These are phyloP conservation scores for Ormosia emarginata DNA, from an alignment of 306 rosid genomes.

Conservation along the genomic window DNA sequence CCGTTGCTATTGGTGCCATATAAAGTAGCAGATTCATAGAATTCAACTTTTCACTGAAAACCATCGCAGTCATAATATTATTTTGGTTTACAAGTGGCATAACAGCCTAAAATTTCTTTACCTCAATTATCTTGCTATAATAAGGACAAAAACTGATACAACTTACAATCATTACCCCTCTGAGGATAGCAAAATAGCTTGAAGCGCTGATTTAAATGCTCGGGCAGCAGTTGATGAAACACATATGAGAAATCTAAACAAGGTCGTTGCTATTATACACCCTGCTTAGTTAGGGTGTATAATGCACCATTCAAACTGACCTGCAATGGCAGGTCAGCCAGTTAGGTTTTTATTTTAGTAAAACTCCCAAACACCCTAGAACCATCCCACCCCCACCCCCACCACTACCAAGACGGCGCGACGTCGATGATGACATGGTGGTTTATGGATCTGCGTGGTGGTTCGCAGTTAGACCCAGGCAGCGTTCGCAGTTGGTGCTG, in stretches of 20 bases:
- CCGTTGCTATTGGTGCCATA: slow-evolving; percentile 46
- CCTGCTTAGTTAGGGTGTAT: too few species aligned
- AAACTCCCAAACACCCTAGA: too few species aligned
- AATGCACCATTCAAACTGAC: too few species aligned
- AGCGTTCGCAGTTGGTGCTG: too few species aligned
- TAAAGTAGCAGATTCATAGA: slow-evolving; percentile 50
- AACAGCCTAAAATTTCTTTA: background rate
- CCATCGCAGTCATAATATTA: background rate
- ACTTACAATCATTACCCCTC: slow-evolving; percentile 31
- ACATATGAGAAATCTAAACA: slow-evolving; percentile 25
- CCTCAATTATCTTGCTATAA: background rate
- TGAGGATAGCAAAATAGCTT: slow-evolving; percentile 40
- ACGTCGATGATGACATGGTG: too few species aligned
- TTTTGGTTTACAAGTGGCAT: background rate
- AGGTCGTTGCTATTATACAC: too few species aligned
- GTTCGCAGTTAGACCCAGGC: too few species aligned
- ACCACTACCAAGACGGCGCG: too few species aligned
- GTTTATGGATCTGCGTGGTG: too few species aligned
- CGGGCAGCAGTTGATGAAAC: slow-evolving; percentile 40
- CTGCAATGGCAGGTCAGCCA: too few species aligned
- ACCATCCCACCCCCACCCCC: too few species aligned
- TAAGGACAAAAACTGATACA: background rate
- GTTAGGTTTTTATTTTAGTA: too few species aligned
- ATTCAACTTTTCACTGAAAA: slow-evolving; percentile 39
- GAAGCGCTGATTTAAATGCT: slow-evolving; percentile 52